Evolutionary conservation across 345 rosid species (phyloP).

Genomic region (Carallia brachiata): DNA sequence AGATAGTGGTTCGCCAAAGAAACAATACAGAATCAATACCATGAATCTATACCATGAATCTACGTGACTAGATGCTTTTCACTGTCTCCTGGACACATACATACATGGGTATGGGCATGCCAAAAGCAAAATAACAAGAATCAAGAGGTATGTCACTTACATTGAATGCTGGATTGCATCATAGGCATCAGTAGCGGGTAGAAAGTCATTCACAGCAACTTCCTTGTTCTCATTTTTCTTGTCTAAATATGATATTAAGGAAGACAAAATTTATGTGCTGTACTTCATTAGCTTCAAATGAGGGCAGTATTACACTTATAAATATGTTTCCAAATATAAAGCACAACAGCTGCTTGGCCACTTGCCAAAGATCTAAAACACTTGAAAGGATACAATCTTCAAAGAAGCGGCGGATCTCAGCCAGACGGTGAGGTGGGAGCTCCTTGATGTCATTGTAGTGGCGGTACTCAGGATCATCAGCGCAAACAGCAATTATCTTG

Average conservation of each 20-base stretch:
- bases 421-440: slow-evolving; percentile 35
- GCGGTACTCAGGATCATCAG: slow-evolving; percentile 38
- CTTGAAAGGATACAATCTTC: slow-evolving; percentile 33
- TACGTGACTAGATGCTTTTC: neutral
- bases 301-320: neutral
- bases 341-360: neutral
- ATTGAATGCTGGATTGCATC: slow-evolving; percentile 29
- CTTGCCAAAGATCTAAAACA: neutral
- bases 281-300: neutral
- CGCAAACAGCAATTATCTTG: slow-evolving; percentile 39
- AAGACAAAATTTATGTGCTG: neutral
- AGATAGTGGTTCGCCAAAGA: no score
- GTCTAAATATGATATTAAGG: slow-evolving; percentile 31
- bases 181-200: slow-evolving; percentile 32
- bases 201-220: slow-evolving; percentile 36
- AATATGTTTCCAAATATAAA: neutral
- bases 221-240: slow-evolving; percentile 55
- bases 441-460: slow-evolving; percentile 34
- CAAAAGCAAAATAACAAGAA: neutral
- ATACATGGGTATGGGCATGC: neutral
- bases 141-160: slow-evolving; percentile 16
- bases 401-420: slow-evolving; percentile 39
- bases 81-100: neutral
- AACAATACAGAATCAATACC: no score
- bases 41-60: no score